These are phyloP conservation scores for Pichia sp. DNA, from an alignment of 1,139 yeast genomes.

Conservation along the genomic window DNA sequence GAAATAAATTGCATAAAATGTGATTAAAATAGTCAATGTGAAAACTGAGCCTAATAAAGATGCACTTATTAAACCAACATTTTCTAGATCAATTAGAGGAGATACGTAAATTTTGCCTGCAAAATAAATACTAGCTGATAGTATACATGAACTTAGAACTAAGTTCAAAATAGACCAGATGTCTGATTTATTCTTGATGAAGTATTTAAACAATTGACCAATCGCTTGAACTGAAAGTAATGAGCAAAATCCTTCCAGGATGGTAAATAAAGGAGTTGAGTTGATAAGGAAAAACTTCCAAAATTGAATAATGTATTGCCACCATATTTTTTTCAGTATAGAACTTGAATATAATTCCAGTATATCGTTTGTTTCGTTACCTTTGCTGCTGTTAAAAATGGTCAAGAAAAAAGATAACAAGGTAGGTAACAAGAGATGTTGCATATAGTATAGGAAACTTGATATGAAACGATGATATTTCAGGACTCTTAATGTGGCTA, in stretches of 20 bases:
- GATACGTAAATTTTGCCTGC: slow-evolving; percentile 81
- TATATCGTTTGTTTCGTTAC: not conserved
- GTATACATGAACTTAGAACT: slow-evolving; percentile 69
- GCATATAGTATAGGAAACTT: slow-evolving; percentile 66
- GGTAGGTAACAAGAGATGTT: slow-evolving; percentile 82
- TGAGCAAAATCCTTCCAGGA: slow-evolving; percentile 91
- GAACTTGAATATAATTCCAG: too few relatives aligned
- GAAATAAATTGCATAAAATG: slow-evolving; percentile 80
- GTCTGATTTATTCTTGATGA: slow-evolving; percentile 66
- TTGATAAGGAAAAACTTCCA: slow-evolving; percentile 75
- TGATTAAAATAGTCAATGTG: slow-evolving; percentile 71
- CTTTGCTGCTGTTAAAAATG: slow-evolving; percentile 46
- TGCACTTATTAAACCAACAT: slow-evolving; percentile 70
- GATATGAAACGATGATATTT: slow-evolving; percentile 47
- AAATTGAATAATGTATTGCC: slow-evolving; percentile 42
- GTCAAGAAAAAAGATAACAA: slow-evolving; percentile 72
- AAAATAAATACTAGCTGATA: slow-evolving; percentile 75
- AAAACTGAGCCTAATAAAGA: slow-evolving; percentile 83
- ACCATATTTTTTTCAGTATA: slow-evolving; percentile 29
- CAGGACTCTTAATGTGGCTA: slow-evolving; percentile 71
- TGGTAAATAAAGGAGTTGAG: slow-evolving; percentile 85
- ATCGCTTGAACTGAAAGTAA: slow-evolving; percentile 85
- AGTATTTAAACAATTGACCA: slow-evolving; percentile 79
- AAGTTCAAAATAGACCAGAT: slow-evolving; percentile 79
- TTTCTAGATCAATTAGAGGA: slow-evolving; percentile 52